Evolutionary conservation across 495 filamentous ascomycete species (phyloP).

Genomic region (Astrothelium macrocarpum): DNA sequence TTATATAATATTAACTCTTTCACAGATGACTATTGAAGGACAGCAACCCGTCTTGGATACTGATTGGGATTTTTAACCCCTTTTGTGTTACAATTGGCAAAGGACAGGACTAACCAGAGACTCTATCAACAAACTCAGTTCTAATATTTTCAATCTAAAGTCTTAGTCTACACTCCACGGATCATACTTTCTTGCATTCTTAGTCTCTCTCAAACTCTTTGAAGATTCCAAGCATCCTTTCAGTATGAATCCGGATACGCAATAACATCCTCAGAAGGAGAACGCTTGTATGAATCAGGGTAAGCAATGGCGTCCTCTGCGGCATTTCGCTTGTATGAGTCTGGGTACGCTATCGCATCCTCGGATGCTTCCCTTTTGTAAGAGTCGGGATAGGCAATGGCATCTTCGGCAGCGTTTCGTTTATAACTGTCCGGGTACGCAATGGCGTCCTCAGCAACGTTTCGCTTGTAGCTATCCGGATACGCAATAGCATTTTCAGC

Average conservation of each 20-base stretch:
- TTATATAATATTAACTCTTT: no score
- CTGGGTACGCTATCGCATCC: neutral
- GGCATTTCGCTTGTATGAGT: neutral
- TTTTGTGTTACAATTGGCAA: no score
- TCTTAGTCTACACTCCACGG: neutral
- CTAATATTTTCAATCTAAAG: neutral
- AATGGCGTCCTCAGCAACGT: neutral
- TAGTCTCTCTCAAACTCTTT: neutral
- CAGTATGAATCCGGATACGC: neutral
- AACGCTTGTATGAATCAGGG: neutral
- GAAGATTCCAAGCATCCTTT: neutral
- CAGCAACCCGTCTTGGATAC: no score
- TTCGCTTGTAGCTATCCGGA: neutral
- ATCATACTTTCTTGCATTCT: neutral
- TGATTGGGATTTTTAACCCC: no score
- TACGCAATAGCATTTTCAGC: neutral
- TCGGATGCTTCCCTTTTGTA: neutral
- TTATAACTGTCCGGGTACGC: neutral
- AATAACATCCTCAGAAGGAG: neutral
- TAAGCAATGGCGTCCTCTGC: neutral
- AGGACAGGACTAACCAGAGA: no score
- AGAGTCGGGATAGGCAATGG: neutral
- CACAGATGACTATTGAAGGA: no score
- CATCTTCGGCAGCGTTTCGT: neutral
- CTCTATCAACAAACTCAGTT: no score